phyloP scores from a whole-genome alignment of 2,329 filamentous ascomycete genomes.

The Trichoderma afroharzianum region DNA sequence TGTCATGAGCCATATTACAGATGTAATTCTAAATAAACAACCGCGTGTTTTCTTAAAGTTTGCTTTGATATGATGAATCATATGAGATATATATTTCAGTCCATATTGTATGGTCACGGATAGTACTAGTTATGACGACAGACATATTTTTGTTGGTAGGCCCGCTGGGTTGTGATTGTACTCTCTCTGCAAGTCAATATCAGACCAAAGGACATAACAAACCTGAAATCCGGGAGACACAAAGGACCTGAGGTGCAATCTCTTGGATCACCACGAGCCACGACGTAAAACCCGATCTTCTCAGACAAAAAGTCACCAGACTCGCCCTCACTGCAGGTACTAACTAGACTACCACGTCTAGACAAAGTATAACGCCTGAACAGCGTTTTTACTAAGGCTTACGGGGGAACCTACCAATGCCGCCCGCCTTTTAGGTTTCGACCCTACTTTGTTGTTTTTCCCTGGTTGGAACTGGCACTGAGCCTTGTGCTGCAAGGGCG shows the following conservation, averaged over 20 bases:
- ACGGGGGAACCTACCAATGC: background rate
- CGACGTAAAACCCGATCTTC: background rate
- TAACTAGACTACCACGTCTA: background rate
- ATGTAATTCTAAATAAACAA: slow-evolving; percentile 2
- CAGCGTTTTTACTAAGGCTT: background rate
- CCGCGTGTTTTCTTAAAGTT: background rate
- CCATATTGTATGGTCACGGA: background rate
- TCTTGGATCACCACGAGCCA: background rate
- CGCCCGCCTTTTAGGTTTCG: background rate
- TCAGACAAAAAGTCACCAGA: background rate
- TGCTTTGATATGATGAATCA: background rate
- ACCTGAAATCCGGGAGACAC: background rate
- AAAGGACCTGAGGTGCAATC: background rate
- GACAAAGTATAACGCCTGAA: background rate
- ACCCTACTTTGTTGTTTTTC: background rate
- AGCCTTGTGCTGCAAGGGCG: slow-evolving; percentile 8
- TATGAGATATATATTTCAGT: background rate
- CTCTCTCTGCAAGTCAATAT: background rate
- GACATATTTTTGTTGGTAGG: no score
- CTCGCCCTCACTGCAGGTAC: background rate
- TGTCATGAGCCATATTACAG: background rate
- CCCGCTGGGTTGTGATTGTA: background rate
- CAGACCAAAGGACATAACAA: background rate
- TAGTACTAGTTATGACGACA: background rate
- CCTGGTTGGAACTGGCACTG: background rate